Base-by-base conservation (phyloP, 1,284 basidiomycete genomes). In the Naganishia sp. region DNA sequence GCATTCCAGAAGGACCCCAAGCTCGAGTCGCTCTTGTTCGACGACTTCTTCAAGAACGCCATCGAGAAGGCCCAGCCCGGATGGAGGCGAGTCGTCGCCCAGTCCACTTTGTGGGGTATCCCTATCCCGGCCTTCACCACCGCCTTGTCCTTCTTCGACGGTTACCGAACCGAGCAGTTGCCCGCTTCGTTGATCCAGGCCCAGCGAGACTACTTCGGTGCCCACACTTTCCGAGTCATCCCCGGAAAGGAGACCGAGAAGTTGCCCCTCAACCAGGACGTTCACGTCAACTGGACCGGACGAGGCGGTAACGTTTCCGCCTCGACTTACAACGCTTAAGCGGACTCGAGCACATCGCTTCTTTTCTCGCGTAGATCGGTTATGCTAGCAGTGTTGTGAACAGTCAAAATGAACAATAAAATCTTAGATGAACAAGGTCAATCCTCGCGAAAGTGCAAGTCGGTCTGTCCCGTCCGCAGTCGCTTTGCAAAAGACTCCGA, bases 81-180 rank as follows among this genome's bases (percentile, higher is more conserved):
- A 72, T 99, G 96, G 96, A 88, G 96, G 79, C 93, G 96, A 73
- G 90, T 99, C 71, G 86, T 94, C 73, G 95, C 96, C 62, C 95
- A 99, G 83, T 91, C 92, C 69, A 88, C 92, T 70, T 90, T 98
- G 70, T 98, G 94, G 92, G 95, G 96, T 80, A 94, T 97, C 78
- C 92, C 95, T 71, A 90, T 92, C 56, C 94, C 95, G 45, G 94
- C 93, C 41, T 92, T 93, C 85, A 93, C 91, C 83, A 95, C 94
- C 65, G 94, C 95, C 60, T 86, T 99, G 60, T 92, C 95, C 71
- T 99, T 99, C 90, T 98, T 96, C 80, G 96, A 99, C 81, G 96
- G 96, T 60, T 99, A 98, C 86, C 80, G 85, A 71, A 83, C 83
- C 71, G 95, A 94, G 76, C 84, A 90, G 70, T 86, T 98, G 66